Base-by-base conservation (phyloP, 23 red algal genomes). In the Cyanidioschyzon merolae region DNA sequence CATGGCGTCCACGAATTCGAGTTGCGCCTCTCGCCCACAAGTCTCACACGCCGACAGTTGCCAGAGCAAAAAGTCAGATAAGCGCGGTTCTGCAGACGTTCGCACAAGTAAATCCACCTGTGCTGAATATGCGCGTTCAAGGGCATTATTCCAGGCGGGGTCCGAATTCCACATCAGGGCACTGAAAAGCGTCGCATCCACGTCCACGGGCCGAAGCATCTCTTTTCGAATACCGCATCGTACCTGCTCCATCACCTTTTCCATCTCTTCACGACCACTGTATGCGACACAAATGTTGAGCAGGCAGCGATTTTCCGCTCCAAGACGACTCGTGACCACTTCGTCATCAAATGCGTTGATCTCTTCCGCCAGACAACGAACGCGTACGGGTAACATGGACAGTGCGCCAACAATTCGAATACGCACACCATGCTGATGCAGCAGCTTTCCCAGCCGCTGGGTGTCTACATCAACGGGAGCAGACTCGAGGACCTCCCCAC, bases 201-300 rank as follows among this genome's bases (percentile, higher is more conserved):
- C n/a, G 37, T 58, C 58, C 21, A 0, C 39, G 17, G 50, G 7
- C 1, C 24, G 50, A 40, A 81, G 2, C 45, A 71, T 36, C 39
- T 67, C 54, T 12, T 59, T 58, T 18, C 59, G 40, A 1, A 77
- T 37, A 1, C 83, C 57, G 37, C 45, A 67, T 0, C 57, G 41
- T 21, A 95, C 30, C 31, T 78, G 76, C 37, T 51, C 31, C 0
- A 95, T 68, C 1, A 88, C 80, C 59, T 36, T 25, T 25, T 82
- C 89, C 26, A 98, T 88, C 38, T 98, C 94, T 54, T 77, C 39
- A 27, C 88, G 54, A 34, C 84, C 79, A 50, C 83, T 86, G 76
- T 98, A 98, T 1, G 84, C 86, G 40, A 98, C 90, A 27, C 88
- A 91, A 32, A 98, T 91, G 57, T 90, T 98, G n/a, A 98, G 58